Evolutionary conservation across 1,284 basidiomycete species (phyloP), one percentile per base, ranked within the genome.

Genomic region (Sanghuangporus baumii): DNA sequence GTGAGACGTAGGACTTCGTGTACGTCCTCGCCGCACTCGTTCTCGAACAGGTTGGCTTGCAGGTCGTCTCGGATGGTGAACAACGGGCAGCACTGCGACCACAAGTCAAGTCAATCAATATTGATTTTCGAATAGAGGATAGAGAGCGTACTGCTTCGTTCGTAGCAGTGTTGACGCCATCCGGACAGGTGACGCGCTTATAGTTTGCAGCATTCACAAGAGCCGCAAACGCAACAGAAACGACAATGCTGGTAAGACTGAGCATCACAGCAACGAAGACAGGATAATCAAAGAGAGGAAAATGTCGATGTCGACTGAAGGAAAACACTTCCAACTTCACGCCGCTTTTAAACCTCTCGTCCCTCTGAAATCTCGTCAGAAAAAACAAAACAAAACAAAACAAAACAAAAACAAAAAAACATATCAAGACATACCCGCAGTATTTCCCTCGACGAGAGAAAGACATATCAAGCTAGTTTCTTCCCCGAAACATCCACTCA

Each of bases 1-100:
- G 66, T 68, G 12, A 69, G 61, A 36, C 68, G 67, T 1, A 69
- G 63, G 12, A 62, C 43, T 43, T 68, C 68, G 46, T 69, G 68
- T 11, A 64, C 63, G 55, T 67, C 66, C 47, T 68, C 67, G 12
- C 64, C 61, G 37, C 67, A 68, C 36, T 57, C 60, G n/a, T 59
- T 57, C n/a, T 68, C 61, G 55, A 67, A 68, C 23, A 67, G 54
- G n/a, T 61, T 66, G 34, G 26, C 47, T 38, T 68, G 66, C 11
- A 70, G 60, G 56, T 68, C 64, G 34, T 69, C 68, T 16, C 67
- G 54, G 58, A n/a, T 6, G 16, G 20, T 14, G 20, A 46, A 7
- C 16, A 46, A 2, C 7, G 11, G 16, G 16, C 16, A 46, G 43
- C 43, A 14, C 20, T 46, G 43, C 16, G 3, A 26, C 11, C 9